phyloP scores from a whole-genome alignment of 2,329 filamentous ascomycete species.

The Trichoderma semiorbis region DNA sequence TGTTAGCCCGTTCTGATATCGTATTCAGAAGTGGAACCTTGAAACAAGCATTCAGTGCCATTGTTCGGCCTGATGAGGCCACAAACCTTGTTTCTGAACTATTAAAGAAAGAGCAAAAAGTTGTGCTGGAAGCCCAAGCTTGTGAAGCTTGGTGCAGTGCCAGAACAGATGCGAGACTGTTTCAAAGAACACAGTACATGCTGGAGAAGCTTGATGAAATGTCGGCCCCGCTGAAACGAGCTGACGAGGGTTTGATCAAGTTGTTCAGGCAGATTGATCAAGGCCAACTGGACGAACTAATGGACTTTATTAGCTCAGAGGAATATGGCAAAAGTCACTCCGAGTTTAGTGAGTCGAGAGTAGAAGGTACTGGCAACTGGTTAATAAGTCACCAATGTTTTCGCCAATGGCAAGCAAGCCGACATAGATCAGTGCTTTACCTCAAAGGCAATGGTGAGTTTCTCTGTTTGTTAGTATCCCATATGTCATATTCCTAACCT shows the following conservation, averaged over 20 bases:
- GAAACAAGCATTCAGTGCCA: background rate
- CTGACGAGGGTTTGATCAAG: background rate
- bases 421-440: background rate
- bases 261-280: background rate
- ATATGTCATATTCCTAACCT: background rate
- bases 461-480: background rate
- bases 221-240: background rate
- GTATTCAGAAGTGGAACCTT: background rate
- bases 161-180: background rate
- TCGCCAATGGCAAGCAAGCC: background rate
- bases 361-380: background rate
- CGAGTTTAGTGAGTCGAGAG: background rate
- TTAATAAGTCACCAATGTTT: background rate
- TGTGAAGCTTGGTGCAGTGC: background rate
- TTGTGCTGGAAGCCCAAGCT: background rate
- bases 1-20: background rate
- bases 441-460: constrained; percentile 10
- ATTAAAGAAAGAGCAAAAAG: background rate
- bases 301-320: constrained; percentile 6
- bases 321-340: background rate
- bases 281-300: background rate
- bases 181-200: background rate
- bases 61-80: background rate
- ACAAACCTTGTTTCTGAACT: background rate
- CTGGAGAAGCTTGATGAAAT: background rate